Base-by-base conservation (phyloP, 306 rosid species). In the Sesbania bispinosa region DNA sequence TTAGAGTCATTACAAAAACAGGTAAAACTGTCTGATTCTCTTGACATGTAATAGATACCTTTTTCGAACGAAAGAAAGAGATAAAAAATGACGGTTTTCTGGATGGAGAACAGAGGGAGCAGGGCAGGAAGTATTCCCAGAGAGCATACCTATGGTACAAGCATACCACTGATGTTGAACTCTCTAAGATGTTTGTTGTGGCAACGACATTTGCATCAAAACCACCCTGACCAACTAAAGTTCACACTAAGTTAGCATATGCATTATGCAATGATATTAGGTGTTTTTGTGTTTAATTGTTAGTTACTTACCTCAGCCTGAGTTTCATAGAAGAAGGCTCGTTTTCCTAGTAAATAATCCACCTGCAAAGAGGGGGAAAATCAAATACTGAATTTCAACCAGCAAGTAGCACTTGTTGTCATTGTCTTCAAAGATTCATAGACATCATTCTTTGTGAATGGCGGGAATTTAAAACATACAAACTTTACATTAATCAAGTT, bases 271-370 rank as follows among this genome's bases (percentile, higher is more conserved):
- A 7, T 7, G 18, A 5, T 24, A 13, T 35, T 60, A 2, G 5
- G n/a, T 21, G 21, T 36, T 7, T 65, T 39, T 41, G 15, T 58
- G 24, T 16, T 29, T 20, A 15, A 18, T 33, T 42, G 9, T 48
- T 27, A 51, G 21, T 58, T 7, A 46, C 45, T 81, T 35, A 94
- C 99, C 99, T 94, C 99, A n/a, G 99, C 77, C 48, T 76, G 76
- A 33, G 99, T 94, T 83, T 94, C 89, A 3, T 97, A 97, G 7
- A 42, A 84, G 90, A 83, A 94, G 61, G 96, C 85, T 69, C 89
- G 96, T 72, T 87, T 91, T 41, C 99, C 99, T 16, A 94, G 96
- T 87, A 94, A 83, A 41, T 52, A 94, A 74, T 85, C 90, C 79
- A 94, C 99, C 99, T 94, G 80, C 79, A 77, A 52, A 29, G 18